Evolutionary conservation across 345 rosid genomes (phyloP), one percentile per base, ranked within the genome.

Genomic region (Populus alba): DNA sequence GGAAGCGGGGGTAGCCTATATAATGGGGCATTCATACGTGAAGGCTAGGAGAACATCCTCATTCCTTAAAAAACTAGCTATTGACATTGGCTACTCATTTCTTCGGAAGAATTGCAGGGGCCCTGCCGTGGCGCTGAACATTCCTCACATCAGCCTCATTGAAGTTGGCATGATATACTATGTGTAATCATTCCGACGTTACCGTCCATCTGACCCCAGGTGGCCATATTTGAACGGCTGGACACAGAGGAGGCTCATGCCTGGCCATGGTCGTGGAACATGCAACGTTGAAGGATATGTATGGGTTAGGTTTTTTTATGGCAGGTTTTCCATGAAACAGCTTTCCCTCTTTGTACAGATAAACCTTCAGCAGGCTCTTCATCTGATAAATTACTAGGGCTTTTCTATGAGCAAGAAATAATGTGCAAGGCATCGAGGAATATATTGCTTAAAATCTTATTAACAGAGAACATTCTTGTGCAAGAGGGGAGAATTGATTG

Each of bases 91-190:
- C 39, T 92, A 92, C 84, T 95, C 98, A 18, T 95, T 95, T 85
- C 92, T 95, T 65, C 81, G 98, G 77, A 95, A 92, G 89, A 95
- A 95, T 81, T 95, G 98, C 88, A 88, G 98, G 82, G 97, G 97
- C 7, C 95, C 97, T 68, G 86, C 97, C 7, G 98, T 92, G 49
- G 97, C 98, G 27, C 89, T 94, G 63, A 91, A 90, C 83, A 92
- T 94, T 78, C 98, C 98, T 69, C 98, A 90, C 83, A 92, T 91
- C 81, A 92, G 92, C 84, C 97, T 95, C 20, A 90, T 92, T 61
- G 98, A 95, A 91, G 97, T 95, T 53, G 98, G 98, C 71, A 91
- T 95, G 97, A 91, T 92, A 74, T 95, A 95, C 84, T 86, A 92
- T 85, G 97, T 94, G 41, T 94, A 89, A 85, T 53, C 53, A 15